phyloP scores from a whole-genome alignment of 257 asterid genomes.

The Craterostigma plantagineum region DNA sequence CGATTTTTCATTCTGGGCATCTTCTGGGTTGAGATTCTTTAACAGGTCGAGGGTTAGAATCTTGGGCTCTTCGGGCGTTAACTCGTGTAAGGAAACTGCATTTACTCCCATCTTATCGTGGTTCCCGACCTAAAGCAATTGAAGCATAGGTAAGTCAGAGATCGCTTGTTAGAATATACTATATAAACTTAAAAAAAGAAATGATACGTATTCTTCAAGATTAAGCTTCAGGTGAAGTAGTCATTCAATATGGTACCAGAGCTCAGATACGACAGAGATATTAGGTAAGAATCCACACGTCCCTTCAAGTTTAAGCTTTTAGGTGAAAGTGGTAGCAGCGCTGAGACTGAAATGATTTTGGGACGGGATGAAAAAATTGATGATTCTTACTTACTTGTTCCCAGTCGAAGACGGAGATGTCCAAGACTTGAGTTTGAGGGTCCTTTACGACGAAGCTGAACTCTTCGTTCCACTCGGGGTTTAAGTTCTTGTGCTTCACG shows the following conservation, averaged over 20 bases:
- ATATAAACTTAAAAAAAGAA: not conserved
- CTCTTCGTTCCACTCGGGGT: slow-evolving; percentile 97
- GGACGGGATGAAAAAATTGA: no score
- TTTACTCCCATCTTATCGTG: slow-evolving; percentile 92
- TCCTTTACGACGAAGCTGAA: slow-evolving; percentile 66
- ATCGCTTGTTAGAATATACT: not conserved
- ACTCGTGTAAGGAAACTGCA: slow-evolving; percentile 30
- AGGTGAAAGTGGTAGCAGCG: no score
- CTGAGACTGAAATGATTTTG: no score
- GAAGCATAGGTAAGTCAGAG: not conserved
- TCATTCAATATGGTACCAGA: no score
- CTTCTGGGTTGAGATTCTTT: slow-evolving; percentile 55
- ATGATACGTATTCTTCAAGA: no score
- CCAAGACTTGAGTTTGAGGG: slow-evolving; percentile 53
- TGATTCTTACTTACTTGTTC: slow-evolving; percentile 94
- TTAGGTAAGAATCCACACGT: no score
- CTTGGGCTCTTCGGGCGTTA: slow-evolving; percentile 59
- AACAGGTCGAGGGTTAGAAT: slow-evolving; percentile 65
- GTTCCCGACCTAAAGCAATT: slow-evolving; percentile 44
- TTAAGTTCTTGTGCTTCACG: slow-evolving; percentile 67
- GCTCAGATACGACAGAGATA: no score
- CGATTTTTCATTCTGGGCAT: slow-evolving; percentile 61
- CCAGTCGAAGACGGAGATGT: slow-evolving; percentile 65
- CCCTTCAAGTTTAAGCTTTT: no score
- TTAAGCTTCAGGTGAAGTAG: no score